phyloP scores from a whole-genome alignment of 1,139 yeast species.

The Pichia sp. region DNA sequence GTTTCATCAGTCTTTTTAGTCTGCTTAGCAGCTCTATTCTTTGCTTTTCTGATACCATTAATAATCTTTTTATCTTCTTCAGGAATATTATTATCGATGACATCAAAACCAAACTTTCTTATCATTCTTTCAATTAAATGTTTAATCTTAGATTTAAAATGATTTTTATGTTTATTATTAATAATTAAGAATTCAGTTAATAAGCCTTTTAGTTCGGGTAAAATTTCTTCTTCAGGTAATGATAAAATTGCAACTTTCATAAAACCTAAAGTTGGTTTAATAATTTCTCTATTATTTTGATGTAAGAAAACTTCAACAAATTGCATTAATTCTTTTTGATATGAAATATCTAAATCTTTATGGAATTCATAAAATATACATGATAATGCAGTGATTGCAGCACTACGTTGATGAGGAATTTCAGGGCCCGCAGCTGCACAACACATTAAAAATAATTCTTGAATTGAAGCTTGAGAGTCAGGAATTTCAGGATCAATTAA shows the following conservation, averaged over 20 bases:
- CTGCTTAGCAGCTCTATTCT: slow-evolving; percentile 53
- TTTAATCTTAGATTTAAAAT: slow-evolving; percentile 86
- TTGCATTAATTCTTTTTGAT: slow-evolving; percentile 69
- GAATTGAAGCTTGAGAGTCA: slow-evolving; percentile 61
- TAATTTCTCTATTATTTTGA: slow-evolving; percentile 87
- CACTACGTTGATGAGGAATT: slow-evolving; percentile 92
- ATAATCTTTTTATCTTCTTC: slow-evolving; percentile 80
- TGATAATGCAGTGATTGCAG: slow-evolving; percentile 86
- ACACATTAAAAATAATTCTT: slow-evolving; percentile 86
- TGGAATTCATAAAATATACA: slow-evolving; percentile 85
- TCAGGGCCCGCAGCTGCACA: slow-evolving; percentile 96
- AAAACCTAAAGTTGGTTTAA: slow-evolving; percentile 89
- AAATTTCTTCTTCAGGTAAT: slow-evolving; percentile 74
- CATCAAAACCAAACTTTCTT: slow-evolving; percentile 83
- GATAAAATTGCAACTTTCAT: slow-evolving; percentile 85
- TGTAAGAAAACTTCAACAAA: slow-evolving; percentile 88
- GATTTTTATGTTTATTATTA: slow-evolving; percentile 95
- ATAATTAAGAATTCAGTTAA: slow-evolving; percentile 74
- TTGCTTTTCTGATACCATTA: slow-evolving; percentile 76
- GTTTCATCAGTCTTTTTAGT: slow-evolving; percentile 41
- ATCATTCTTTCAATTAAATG: slow-evolving; percentile 88
- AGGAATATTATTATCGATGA: slow-evolving; percentile 75
- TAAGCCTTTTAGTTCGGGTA: slow-evolving; percentile 58
- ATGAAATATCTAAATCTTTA: slow-evolving; percentile 47
- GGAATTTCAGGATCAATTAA: slow-evolving; percentile 57